These are phyloP conservation scores for Heliamphora pulchella DNA, from an alignment of 179 eudicot genomes.

Conservation along the genomic window DNA sequence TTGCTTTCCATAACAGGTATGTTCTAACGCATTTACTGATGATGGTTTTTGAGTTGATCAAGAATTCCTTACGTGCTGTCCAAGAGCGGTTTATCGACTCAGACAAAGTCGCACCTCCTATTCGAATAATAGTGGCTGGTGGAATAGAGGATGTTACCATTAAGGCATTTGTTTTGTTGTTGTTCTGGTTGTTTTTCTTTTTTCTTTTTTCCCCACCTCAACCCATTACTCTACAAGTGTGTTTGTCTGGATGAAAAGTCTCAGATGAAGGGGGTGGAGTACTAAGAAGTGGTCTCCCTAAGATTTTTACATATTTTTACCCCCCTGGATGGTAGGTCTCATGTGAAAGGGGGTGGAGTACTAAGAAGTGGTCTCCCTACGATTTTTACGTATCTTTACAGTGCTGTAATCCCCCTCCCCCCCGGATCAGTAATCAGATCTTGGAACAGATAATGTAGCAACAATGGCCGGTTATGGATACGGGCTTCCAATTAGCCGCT, in stretches of 20 bases:
- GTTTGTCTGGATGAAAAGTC: slow-evolving; percentile 36
- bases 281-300: slow-evolving; percentile 80
- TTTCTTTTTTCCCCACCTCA: background rate
- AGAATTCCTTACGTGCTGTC: slow-evolving; percentile 94
- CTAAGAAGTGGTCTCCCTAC: slow-evolving; percentile 85
- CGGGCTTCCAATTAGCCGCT: slow-evolving; percentile 94
- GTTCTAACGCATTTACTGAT: slow-evolving; percentile 86
- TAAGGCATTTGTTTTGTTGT: slow-evolving; percentile 39
- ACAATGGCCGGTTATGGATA: slow-evolving; percentile 97
- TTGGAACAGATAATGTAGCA: slow-evolving; percentile 46
- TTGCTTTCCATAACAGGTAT: slow-evolving; percentile 43
- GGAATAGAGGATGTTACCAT: slow-evolving; percentile 94
- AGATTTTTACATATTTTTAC: slow-evolving; percentile 79
- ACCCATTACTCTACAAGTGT: background rate
- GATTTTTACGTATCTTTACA: slow-evolving; percentile 88
- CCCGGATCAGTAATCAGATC: slow-evolving; percentile 45
- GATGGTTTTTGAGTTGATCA: slow-evolving; percentile 98
- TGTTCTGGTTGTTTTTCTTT: too few species aligned
- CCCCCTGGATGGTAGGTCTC: slow-evolving; percentile 49
- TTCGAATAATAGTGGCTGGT: slow-evolving; percentile 86
- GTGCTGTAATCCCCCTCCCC: slow-evolving; percentile 72
- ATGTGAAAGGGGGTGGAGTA: slow-evolving; percentile 95
- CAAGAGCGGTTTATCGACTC: slow-evolving; percentile 86
- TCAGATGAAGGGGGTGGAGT: slow-evolving; percentile 99
- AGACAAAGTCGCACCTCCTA: slow-evolving; percentile 71